Conservation (phyloP, 2,329 filamentous ascomycete species). For the Monosporascus sp. region DNA sequence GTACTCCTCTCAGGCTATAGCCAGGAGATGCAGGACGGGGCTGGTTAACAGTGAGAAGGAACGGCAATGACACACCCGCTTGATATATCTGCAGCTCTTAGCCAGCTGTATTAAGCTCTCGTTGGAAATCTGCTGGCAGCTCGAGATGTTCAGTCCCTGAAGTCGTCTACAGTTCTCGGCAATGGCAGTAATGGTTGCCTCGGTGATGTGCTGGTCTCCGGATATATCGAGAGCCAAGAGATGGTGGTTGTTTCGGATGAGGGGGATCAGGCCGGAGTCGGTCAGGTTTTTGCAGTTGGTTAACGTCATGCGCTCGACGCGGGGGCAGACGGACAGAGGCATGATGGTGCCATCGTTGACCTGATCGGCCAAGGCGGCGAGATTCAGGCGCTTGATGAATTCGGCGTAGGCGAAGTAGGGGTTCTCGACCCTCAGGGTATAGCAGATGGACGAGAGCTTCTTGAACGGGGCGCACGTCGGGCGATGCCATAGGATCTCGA, state of each 20-base stretch:
- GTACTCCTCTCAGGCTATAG: too few species aligned
- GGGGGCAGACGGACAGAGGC: slow-evolving; percentile 77
- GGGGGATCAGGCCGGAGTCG: slow-evolving; percentile 73
- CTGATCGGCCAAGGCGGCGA: slow-evolving; percentile 68
- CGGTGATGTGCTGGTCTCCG: slow-evolving; percentile 58
- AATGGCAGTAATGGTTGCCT: slow-evolving; percentile 47
- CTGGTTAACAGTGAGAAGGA: too few species aligned
- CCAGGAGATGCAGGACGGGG: too few species aligned
- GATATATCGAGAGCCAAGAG: slow-evolving; percentile 89
- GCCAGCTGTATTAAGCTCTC: slow-evolving; percentile 79
- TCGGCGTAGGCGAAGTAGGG: slow-evolving; percentile 86
- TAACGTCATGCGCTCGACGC: slow-evolving; percentile 86
- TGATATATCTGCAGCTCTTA: slow-evolving; percentile 77
- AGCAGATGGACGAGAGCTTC: slow-evolving; percentile 75
- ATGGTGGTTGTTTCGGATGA: slow-evolving; percentile 73
- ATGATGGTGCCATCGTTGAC: slow-evolving; percentile 87
- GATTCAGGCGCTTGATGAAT: slow-evolving; percentile 86
- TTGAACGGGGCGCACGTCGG: slow-evolving; percentile 85
- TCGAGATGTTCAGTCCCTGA: slow-evolving; percentile 89
- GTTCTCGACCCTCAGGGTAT: slow-evolving; percentile 64
- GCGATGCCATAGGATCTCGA: slow-evolving; percentile 91
- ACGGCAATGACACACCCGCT: slow-evolving; percentile 56
- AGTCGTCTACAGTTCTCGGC: slow-evolving; percentile 77
- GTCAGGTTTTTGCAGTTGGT: slow-evolving; percentile 84
- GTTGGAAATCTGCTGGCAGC: slow-evolving; percentile 78